Evolutionary conservation across 768 basidiomycete species (phyloP).

Genomic region (Rhizopogon rudus): DNA sequence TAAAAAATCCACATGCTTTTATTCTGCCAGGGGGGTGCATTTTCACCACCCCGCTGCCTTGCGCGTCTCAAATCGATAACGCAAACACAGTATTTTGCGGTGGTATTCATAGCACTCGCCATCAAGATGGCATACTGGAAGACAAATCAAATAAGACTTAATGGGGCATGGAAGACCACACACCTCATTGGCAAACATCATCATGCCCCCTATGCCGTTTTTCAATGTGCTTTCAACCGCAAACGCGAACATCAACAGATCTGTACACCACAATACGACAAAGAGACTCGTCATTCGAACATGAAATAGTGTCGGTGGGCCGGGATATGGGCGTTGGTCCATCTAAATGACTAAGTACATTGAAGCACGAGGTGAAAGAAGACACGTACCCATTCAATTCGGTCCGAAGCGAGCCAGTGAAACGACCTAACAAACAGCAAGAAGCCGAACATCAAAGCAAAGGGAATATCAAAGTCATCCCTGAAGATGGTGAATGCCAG

Average conservation of each 20-base stretch:
- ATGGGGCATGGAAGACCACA: slow-evolving; percentile 17
- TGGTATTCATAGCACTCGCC: slow-evolving; percentile 72
- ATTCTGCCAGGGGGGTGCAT: slow-evolving; percentile 91
- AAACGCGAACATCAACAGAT: slow-evolving; percentile 73
- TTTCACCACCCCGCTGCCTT: slow-evolving; percentile 70
- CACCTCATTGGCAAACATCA: slow-evolving; percentile 93
- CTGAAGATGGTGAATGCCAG: slow-evolving; percentile 97
- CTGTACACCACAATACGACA: slow-evolving; percentile 65
- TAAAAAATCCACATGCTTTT: slow-evolving; percentile 98
- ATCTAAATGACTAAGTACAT: slow-evolving; percentile 53
- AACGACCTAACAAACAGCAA: slow-evolving; percentile 95
- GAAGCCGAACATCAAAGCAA: slow-evolving; percentile 92
- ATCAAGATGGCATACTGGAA: slow-evolving; percentile 82
- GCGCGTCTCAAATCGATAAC: slow-evolving; percentile 80
- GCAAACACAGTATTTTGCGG: slow-evolving; percentile 79
- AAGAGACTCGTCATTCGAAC: slow-evolving; percentile 76
- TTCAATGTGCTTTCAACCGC: slow-evolving; percentile 77
- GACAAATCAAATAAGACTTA: slow-evolving; percentile 9
- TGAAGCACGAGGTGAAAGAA: background rate
- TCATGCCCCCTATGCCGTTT: slow-evolving; percentile 83
- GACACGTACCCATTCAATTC: slow-evolving; percentile 89
- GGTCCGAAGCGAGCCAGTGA: slow-evolving; percentile 94
- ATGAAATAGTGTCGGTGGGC: slow-evolving; percentile 80
- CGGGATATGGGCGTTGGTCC: slow-evolving; percentile 92
- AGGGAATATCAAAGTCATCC: slow-evolving; percentile 90